Percentiles rank a stretch among this genome's conserved stretches.
Conservation (phyloP, 2,329 filamentous ascomycete genomes). For the Fusarium scirpi region DNA sequence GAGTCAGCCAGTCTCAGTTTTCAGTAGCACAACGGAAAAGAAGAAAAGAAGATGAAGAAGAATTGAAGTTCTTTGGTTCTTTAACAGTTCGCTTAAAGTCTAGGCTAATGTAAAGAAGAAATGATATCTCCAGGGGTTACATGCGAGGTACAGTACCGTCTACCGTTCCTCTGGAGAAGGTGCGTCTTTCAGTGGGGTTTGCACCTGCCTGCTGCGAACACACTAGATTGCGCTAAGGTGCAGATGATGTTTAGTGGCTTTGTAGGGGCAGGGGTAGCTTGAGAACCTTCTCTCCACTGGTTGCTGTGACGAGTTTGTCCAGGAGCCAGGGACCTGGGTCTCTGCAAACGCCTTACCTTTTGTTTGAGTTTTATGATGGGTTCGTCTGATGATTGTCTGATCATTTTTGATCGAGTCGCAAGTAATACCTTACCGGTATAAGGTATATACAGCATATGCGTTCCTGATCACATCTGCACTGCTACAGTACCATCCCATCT, state of each 20-base stretch:
- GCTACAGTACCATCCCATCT: neutral
- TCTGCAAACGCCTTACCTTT: neutral
- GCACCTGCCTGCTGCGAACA: conserved; percentile 10
- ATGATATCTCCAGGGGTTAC: conserved; percentile 38
- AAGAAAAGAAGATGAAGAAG: neutral
- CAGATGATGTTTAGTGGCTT: conserved; percentile 26
- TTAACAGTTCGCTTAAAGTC: conserved; percentile 17
- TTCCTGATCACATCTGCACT: neutral
- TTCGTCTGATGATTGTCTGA: neutral
- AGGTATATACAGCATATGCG: too few species aligned
- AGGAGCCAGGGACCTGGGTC: neutral
- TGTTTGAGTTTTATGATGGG: neutral
- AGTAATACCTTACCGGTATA: neutral
- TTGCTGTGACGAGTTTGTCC: neutral
- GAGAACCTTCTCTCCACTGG: neutral
- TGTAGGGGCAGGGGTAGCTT: conserved; percentile 2
- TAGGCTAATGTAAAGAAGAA: conserved; percentile 39
- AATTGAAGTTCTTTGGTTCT: neutral
- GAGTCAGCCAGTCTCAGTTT: neutral
- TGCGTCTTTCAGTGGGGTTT: conserved; percentile 25
- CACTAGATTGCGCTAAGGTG: conserved; percentile 25
- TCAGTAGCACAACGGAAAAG: neutral
- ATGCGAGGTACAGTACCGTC: conserved; percentile 23
- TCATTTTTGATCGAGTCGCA: neutral
- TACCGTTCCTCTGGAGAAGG: conserved; percentile 34